These are phyloP conservation scores for Psilocybe cyanescens DNA, from an alignment of 768 basidiomycete species.

Conservation along the genomic window DNA sequence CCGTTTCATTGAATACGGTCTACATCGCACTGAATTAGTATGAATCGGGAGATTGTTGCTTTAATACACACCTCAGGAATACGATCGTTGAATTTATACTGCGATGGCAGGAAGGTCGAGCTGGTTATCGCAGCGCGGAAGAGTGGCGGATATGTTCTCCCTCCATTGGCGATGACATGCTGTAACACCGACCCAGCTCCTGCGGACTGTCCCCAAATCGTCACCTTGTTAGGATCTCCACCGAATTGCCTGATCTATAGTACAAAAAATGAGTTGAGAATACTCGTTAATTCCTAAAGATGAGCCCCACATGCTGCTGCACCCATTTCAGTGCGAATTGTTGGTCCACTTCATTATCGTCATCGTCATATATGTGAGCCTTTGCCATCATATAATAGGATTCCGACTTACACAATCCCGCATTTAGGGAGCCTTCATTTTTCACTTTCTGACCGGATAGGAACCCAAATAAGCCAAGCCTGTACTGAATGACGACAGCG, in stretches of 20 bases:
- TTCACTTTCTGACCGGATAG: conserved; percentile 46
- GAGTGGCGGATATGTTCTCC: conserved; percentile 45
- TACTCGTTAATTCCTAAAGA: not conserved
- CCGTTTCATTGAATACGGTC: conserved; percentile 3
- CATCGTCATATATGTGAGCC: not conserved
- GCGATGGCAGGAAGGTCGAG: conserved; percentile 47
- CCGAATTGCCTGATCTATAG: conserved; percentile 41
- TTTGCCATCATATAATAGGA: not conserved
- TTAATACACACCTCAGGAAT: conserved; percentile 38
- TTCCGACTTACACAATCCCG: conserved; percentile 44
- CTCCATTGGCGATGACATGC: conserved; percentile 49
- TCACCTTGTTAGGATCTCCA: conserved; percentile 41
- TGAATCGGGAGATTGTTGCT: not conserved
- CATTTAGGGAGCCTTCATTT: conserved; percentile 46
- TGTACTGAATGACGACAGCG: conserved; percentile 44
- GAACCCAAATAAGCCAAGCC: conserved; percentile 50
- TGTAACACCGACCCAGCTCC: conserved; percentile 56
- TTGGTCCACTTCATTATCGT: conserved; percentile 40
- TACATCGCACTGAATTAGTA: conserved; percentile 21
- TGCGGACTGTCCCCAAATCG: conserved; percentile 49
- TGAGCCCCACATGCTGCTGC: conserved; percentile 35
- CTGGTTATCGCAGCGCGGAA: conserved; percentile 50
- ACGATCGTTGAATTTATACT: conserved; percentile 46
- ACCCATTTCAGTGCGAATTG: conserved; percentile 48
- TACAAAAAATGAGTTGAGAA: not conserved